Percentiles rank a stretch among this genome's conserved stretches.
These are phyloP conservation scores for Colletotrichum viniferum DNA, from an alignment of 2,329 filamentous ascomycete species.

Conservation along the genomic window DNA sequence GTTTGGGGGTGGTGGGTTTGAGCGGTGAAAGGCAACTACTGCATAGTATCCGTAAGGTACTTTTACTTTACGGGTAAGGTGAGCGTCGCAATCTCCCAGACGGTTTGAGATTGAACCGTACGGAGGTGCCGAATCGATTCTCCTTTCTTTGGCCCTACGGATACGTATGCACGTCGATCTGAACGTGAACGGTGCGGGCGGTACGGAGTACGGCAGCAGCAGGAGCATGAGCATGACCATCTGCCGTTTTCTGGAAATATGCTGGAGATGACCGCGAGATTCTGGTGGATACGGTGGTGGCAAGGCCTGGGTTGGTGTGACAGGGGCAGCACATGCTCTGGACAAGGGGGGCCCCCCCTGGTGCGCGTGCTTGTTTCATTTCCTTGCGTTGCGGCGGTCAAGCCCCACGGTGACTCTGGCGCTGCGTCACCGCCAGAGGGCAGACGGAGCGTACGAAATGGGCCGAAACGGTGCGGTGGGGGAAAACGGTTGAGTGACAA, in stretches of 20 bases:
- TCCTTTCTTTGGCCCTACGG: not conserved
- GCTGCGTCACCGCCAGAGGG: slow-evolving; percentile 21
- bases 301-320: not conserved
- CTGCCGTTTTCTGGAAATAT: not conserved
- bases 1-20: not conserved
- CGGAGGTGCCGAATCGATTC: slow-evolving; percentile 8
- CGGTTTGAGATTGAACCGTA: slow-evolving; percentile 19
- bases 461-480: not conserved
- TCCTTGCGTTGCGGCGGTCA: slow-evolving; percentile 20
- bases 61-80: not conserved
- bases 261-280: not conserved
- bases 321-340: slow-evolving; percentile 9
- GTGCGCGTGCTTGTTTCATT: slow-evolving; percentile 23
- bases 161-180: not conserved
- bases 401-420: slow-evolving; percentile 20
- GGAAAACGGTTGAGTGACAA: too few species aligned
- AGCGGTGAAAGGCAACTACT: not conserved
- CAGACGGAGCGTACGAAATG: not conserved
- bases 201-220: too few species aligned
- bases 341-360: not conserved
- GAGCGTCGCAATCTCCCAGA: slow-evolving; percentile 19
- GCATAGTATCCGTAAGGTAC: not conserved
- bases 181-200: not conserved
- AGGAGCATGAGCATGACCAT: not conserved
- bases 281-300: not conserved